phyloP scores from a whole-genome alignment of 495 filamentous ascomycete species.

The Friedmanniomyces simplex region DNA sequence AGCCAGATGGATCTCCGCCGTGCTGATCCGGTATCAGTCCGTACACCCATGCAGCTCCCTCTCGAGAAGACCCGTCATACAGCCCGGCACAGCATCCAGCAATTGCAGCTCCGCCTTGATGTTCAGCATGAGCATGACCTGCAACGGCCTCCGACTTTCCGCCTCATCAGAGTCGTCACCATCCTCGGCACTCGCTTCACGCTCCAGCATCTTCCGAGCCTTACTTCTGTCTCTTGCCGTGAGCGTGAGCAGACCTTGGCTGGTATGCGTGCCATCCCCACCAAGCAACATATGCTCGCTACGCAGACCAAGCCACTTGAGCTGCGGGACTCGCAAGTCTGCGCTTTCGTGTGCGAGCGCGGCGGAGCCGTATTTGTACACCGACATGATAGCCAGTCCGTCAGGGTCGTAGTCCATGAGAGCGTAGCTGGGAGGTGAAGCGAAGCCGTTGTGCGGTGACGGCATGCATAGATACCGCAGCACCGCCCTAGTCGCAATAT shows the following conservation, averaged over 20 bases:
- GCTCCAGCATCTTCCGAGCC: slow-evolving; percentile 52
- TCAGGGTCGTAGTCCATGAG: slow-evolving; percentile 83
- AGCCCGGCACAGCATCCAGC: slow-evolving; percentile 49
- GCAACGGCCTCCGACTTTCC: slow-evolving; percentile 57
- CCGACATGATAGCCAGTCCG: slow-evolving; percentile 75
- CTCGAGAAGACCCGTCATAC: slow-evolving; percentile 58
- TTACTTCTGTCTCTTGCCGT: slow-evolving; percentile 57
- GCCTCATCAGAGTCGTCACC: slow-evolving; percentile 40
- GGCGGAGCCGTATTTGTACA: slow-evolving; percentile 75
- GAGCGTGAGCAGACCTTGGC: slow-evolving; percentile 42
- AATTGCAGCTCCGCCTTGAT: slow-evolving; percentile 86
- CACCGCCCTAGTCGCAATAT: slow-evolving; percentile 69
- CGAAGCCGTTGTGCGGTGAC: slow-evolving; percentile 19
- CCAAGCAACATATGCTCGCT: slow-evolving; percentile 16
- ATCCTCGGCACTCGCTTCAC: slow-evolving; percentile 21
- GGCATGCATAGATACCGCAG: slow-evolving; percentile 36
- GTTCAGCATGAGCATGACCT: slow-evolving; percentile 77
- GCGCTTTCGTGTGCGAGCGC: slow-evolving; percentile 60
- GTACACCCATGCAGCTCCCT: background rate
- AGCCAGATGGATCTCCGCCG: background rate
- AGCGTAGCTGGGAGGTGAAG: slow-evolving; percentile 46
- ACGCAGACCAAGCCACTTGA: slow-evolving; percentile 68
- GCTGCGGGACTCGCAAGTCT: slow-evolving; percentile 42
- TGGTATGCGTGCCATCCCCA: slow-evolving; percentile 9
- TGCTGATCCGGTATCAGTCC: background rate